Conservation (phyloP, 768 basidiomycete genomes). For the Rhizopogon rudus region DNA sequence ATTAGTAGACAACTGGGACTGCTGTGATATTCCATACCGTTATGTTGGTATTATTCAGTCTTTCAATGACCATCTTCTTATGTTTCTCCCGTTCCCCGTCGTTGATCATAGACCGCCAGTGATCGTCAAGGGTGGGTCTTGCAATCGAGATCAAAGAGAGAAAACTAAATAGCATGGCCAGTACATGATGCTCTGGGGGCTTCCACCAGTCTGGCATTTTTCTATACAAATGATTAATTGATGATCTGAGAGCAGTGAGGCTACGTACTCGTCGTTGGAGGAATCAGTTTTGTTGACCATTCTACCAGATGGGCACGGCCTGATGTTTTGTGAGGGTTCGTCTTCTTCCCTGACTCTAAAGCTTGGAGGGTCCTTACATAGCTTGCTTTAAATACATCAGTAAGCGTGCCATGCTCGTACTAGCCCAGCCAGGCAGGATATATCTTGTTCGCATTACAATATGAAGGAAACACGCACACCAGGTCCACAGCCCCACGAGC, state of each 20-base stretch:
- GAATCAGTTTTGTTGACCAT: background rate
- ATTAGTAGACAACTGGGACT: background rate
- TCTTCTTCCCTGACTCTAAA: too few species aligned
- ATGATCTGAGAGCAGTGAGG: background rate
- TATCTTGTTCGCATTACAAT: too few species aligned
- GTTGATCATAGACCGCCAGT: background rate
- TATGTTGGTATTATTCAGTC: background rate
- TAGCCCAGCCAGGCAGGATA: background rate
- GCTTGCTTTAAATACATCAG: too few species aligned
- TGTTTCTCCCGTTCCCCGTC: background rate
- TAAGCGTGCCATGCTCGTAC: background rate
- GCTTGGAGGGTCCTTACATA: background rate
- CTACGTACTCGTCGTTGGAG: background rate
- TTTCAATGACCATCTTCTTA: background rate
- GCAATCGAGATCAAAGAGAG: slow-evolving; percentile 1
- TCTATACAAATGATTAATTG: background rate
- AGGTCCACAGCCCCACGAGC: too few species aligned
- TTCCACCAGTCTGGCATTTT: background rate
- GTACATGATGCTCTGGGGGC: background rate
- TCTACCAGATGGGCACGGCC: background rate
- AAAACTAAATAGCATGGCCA: background rate
- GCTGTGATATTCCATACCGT: background rate
- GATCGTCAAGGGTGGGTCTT: background rate
- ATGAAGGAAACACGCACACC: background rate
- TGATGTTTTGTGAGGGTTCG: background rate